Conservation (phyloP, 352 stramenopile genomes). For the Hyaloperonospora arabidopsidis region DNA sequence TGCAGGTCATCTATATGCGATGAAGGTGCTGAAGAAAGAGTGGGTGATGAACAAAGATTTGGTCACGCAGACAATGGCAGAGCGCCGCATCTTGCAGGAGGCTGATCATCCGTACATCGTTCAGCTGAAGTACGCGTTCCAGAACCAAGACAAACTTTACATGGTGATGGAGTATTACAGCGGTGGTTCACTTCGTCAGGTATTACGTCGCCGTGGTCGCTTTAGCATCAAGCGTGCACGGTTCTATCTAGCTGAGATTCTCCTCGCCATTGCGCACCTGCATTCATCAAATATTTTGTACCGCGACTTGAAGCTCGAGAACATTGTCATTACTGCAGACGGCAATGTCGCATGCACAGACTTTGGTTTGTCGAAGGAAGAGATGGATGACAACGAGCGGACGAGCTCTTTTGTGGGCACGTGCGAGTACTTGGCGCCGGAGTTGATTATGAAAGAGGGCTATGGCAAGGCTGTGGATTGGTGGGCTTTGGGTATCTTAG, state of each 20-base stretch:
- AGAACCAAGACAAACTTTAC: slow-evolving; percentile 76
- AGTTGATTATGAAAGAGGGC: slow-evolving; percentile 63
- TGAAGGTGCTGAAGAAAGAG: slow-evolving; percentile 77
- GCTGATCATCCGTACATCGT: slow-evolving; percentile 73
- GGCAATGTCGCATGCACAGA: slow-evolving; percentile 66
- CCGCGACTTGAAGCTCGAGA: slow-evolving; percentile 68
- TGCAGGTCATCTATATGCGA: slow-evolving; percentile 53
- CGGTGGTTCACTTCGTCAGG: slow-evolving; percentile 55
- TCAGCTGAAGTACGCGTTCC: slow-evolving; percentile 65
- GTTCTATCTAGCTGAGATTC: slow-evolving; percentile 62
- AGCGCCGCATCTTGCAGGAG: slow-evolving; percentile 65
- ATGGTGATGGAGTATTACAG: slow-evolving; percentile 83
- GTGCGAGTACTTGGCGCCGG: slow-evolving; percentile 66
- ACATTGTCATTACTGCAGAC: slow-evolving; percentile 65
- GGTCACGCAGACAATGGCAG: slow-evolving; percentile 70
- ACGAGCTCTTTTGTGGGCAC: slow-evolving; percentile 67
- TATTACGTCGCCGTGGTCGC: slow-evolving; percentile 49
- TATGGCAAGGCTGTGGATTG: slow-evolving; percentile 69
- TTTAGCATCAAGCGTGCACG: slow-evolving; percentile 68
- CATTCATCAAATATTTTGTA: slow-evolving; percentile 63
- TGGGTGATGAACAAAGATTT: slow-evolving; percentile 80
- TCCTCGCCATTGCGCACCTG: slow-evolving; percentile 58
- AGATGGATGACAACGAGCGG: slow-evolving; percentile 60
- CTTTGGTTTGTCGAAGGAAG: slow-evolving; percentile 68
- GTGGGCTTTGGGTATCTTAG: slow-evolving; percentile 70